These are phyloP conservation scores for Ceratopteris richardii DNA, from an alignment of 75 land plant species.

Conservation along the genomic window DNA sequence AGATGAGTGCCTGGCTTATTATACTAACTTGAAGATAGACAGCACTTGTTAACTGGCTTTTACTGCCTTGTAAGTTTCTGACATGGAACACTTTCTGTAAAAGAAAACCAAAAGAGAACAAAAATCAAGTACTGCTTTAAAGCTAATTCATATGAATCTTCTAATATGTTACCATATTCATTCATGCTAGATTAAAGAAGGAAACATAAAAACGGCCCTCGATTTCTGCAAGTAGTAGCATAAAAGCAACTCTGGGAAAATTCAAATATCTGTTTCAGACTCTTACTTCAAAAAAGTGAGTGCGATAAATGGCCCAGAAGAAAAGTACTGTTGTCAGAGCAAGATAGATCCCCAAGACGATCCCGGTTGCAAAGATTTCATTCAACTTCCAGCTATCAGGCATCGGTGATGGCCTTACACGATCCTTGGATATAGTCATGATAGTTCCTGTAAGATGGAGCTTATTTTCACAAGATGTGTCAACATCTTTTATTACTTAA, in stretches of 20 bases:
- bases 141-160: no score
- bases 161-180: no score
- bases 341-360: slow-evolving; percentile 55
- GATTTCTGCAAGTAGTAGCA: no score
- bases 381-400: slow-evolving; percentile 73
- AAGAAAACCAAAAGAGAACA: background rate
- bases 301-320: slow-evolving; percentile 45
- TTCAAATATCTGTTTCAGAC: no score
- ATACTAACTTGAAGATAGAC: slow-evolving; percentile 47
- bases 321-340: slow-evolving; percentile 60
- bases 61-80: slow-evolving; percentile 18
- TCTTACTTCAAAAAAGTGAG: slow-evolving; percentile 48
- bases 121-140: no score
- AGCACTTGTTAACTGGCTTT: slow-evolving; percentile 51
- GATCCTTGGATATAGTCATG: slow-evolving; percentile 79
- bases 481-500: background rate
- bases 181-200: no score
- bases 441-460: slow-evolving; percentile 45
- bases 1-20: slow-evolving; percentile 47
- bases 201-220: no score
- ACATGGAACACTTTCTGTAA: slow-evolving; percentile 11
- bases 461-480: background rate
- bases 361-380: slow-evolving; percentile 67
- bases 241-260: no score
- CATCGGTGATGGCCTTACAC: slow-evolving; percentile 72